phyloP scores from a whole-genome alignment of 352 stramenopile genomes.

The Thalassiosira pacifica region DNA sequence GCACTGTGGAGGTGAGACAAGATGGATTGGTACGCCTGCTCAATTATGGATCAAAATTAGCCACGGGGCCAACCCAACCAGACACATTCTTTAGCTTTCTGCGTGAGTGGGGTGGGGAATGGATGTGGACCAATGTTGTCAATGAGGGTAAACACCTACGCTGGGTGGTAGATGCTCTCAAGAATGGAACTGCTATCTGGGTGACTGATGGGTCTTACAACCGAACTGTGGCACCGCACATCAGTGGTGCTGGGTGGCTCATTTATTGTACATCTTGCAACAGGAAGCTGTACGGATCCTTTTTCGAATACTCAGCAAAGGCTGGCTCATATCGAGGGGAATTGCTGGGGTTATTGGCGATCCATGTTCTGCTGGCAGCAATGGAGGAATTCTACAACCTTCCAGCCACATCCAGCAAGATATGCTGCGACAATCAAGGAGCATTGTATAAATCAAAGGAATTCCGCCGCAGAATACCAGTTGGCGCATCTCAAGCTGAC shows the following conservation, averaged over 20 bases:
- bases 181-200: constrained; percentile 1
- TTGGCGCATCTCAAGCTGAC: not conserved
- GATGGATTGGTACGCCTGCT: no score
- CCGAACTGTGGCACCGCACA: not conserved
- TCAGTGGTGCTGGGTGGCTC: constrained; percentile 28
- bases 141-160: not conserved
- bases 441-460: not conserved
- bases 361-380: constrained; percentile 1
- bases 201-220: constrained; percentile 44
- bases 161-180: not conserved
- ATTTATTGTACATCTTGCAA: not conserved
- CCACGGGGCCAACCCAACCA: not conserved
- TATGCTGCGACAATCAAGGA: constrained; percentile 1
- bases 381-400: constrained; percentile 2
- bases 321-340: constrained; percentile 24
- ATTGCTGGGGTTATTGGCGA: constrained; percentile 14
- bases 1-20: not conserved
- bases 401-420: not conserved
- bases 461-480: not conserved
- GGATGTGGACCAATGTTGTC: constrained; percentile 16
- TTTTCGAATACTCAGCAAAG: constrained; percentile 10
- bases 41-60: not conserved
- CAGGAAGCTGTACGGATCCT: not conserved
- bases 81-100: not conserved
- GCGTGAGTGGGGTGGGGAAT: not conserved